Evolutionary conservation across 2,329 filamentous ascomycete genomes (phyloP).

Genomic region (Calonectria leucothoes): DNA sequence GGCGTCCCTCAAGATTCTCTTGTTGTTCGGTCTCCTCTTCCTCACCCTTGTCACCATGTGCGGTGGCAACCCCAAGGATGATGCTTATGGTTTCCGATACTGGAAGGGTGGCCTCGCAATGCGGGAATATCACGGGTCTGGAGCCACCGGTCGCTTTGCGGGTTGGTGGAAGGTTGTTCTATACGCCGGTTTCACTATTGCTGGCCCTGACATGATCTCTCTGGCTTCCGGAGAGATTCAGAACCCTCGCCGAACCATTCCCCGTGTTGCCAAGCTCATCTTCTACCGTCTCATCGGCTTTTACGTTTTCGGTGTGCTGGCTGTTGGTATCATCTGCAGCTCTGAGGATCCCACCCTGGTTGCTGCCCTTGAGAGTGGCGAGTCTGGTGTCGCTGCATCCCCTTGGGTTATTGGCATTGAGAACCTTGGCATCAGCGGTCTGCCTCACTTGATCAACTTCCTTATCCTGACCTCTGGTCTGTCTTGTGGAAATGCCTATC

Average conservation of each 20-base stretch:
- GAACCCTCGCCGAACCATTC: constrained; percentile 74
- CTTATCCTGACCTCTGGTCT: constrained; percentile 68
- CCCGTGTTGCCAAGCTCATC: constrained; percentile 77
- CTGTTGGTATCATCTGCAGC: constrained; percentile 65
- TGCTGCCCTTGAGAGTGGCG: constrained; percentile 57
- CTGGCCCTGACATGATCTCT: constrained; percentile 74
- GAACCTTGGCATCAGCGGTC: constrained; percentile 61
- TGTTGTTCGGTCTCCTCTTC: constrained; percentile 66
- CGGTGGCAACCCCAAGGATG: constrained; percentile 72
- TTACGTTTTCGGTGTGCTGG: constrained; percentile 74
- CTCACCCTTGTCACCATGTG: constrained; percentile 77
- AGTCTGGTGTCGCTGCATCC: constrained; percentile 66
- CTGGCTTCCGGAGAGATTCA: constrained; percentile 69
- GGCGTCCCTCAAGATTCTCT: constrained; percentile 63
- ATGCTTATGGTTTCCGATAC: constrained; percentile 73
- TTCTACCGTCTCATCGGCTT: constrained; percentile 79
- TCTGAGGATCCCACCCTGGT: constrained; percentile 59
- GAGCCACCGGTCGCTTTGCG: constrained; percentile 69
- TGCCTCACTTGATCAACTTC: constrained; percentile 68
- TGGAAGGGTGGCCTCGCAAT: constrained; percentile 55
- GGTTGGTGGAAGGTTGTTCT: constrained; percentile 69
- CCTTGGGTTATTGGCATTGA: constrained; percentile 72
- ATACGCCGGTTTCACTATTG: constrained; percentile 75
- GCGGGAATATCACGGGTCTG: constrained; percentile 51
- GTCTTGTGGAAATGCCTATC: constrained; percentile 60